Base-by-base conservation (phyloP, 2,329 filamentous ascomycete genomes). In the Penicillium sp. region DNA sequence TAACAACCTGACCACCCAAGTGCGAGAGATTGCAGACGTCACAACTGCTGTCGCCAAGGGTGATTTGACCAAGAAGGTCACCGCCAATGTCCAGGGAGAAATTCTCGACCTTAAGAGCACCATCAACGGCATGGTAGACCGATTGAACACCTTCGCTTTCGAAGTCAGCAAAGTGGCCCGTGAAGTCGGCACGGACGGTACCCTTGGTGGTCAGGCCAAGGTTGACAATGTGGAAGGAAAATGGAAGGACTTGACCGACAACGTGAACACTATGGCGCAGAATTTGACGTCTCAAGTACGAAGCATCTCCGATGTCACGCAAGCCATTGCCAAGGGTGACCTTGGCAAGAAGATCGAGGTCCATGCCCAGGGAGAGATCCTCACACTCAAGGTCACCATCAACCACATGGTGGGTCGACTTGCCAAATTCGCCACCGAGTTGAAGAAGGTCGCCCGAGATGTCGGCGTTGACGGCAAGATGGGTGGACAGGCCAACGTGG, bases 381-480 rank as follows among this genome's bases (percentile, higher is more conserved):
- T 94, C 60, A 88, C 96, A 3, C 78, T 97, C 48, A 97, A 97
- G 72, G 91, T 95, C 69, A 97, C 93, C 41, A 96, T 97, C 78
- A 97, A 97, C 73, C 93, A 97, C 85, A 97, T 97, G 93, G 93
- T 97, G 61, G 92, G 92, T 71, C 86, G 93, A 59, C 79, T 99
- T 47, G 95, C 94, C 55, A 93, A 93, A 61, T 97, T 97, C 83
- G 96, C 92, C 52, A 92, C 95, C 63, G 92, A 96, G 70, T 89
- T 99, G 60, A 94, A 97, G 76, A 85, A 92, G 64, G 93, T 99
- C 29, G 93, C 93, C 54, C 92, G 94, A 67, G 94, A 97, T 73
- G 94, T 97, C 63, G 93, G 93, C 62, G 93, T 97, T 48, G 94
- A 97, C 67, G 93, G 93, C 58, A 97, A 97, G 79, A 96, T 99